These are phyloP conservation scores for Cercophora samala DNA, from an alignment of 495 filamentous ascomycete species.

Conservation along the genomic window DNA sequence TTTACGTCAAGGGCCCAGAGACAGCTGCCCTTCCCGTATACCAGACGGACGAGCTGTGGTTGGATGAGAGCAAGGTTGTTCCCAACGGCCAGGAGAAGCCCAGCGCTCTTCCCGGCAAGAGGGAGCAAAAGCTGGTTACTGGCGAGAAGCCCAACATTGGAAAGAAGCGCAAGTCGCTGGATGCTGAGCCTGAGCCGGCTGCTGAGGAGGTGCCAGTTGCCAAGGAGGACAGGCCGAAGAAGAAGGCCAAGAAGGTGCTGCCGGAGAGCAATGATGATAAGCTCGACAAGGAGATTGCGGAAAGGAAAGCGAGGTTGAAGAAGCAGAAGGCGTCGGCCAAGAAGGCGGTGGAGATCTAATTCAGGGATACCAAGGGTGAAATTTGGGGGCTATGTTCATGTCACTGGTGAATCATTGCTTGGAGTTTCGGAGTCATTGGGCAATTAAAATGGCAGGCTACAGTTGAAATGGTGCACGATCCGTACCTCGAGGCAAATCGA, in stretches of 20 bases:
- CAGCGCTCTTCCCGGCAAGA: conserved; percentile 38
- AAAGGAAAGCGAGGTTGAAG: conserved; percentile 57
- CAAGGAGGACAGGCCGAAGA: conserved; percentile 45
- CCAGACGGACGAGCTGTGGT: conserved; percentile 86
- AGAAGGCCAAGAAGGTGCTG: conserved; percentile 50
- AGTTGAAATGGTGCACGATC: conserved; percentile 9
- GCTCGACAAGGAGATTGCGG: conserved; percentile 56
- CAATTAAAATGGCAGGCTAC: conserved; percentile 20
- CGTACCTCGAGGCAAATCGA: conserved; percentile 14
- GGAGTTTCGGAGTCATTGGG: conserved; percentile 22
- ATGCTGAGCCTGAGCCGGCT: conserved; percentile 38
- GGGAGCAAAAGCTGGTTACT: conserved; percentile 36
- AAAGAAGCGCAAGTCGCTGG: conserved; percentile 63
- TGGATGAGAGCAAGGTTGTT: conserved; percentile 74
- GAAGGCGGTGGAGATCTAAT: conserved; percentile 31
- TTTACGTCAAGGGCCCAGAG: conserved; percentile 85
- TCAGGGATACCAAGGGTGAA: conserved; percentile 7
- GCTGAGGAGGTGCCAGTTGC: conserved; percentile 45
- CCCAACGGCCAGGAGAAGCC: conserved; percentile 53
- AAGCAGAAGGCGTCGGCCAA: conserved; percentile 61
- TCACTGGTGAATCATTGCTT: conserved; percentile 15
- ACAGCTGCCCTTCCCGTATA: conserved; percentile 88
- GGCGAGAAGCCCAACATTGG: conserved; percentile 54
- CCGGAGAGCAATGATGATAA: conserved; percentile 52
- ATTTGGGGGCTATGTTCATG: conserved; percentile 10